Evolutionary conservation across 768 basidiomycete species (phyloP).

Genomic region (Dacryopinax primogenitus): DNA sequence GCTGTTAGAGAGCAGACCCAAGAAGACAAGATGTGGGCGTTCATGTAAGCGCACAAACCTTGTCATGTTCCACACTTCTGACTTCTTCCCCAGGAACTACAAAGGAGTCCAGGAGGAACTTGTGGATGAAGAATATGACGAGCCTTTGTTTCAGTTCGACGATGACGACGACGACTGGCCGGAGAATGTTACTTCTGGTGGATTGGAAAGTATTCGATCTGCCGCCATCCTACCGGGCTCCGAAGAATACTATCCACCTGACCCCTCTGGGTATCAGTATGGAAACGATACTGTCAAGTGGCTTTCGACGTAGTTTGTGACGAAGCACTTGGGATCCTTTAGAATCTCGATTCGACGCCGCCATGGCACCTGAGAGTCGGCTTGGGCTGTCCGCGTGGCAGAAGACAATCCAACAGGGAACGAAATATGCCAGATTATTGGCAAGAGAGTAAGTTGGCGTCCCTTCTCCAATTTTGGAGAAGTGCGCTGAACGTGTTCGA

Average conservation of each 20-base stretch:
- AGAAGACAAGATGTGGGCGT: not conserved
- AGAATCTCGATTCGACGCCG: not conserved
- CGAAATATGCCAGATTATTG: not conserved
- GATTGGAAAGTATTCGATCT: not conserved
- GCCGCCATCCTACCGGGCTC: not conserved
- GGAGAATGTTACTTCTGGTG: not conserved
- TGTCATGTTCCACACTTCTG: not conserved
- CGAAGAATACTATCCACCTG: not conserved
- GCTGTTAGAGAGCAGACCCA: not conserved
- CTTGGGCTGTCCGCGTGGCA: not conserved
- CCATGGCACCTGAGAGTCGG: not conserved
- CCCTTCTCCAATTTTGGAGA: conserved; percentile 7
- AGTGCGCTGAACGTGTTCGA: conserved; percentile 1
- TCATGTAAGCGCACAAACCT: not conserved
- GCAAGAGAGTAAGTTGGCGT: not conserved
- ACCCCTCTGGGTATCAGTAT: not conserved
- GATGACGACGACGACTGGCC: conserved; percentile 7
- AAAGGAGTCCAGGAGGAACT: not conserved
- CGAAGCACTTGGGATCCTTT: not conserved
- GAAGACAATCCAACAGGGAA: not conserved
- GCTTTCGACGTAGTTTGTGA: not conserved
- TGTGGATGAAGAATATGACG: not conserved
- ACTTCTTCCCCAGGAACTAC: not conserved
- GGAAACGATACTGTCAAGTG: conserved; percentile 1
- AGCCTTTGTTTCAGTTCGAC: not conserved